Conservation (phyloP, 805 yeast species). For the Phaffomyces opuntiae region DNA sequence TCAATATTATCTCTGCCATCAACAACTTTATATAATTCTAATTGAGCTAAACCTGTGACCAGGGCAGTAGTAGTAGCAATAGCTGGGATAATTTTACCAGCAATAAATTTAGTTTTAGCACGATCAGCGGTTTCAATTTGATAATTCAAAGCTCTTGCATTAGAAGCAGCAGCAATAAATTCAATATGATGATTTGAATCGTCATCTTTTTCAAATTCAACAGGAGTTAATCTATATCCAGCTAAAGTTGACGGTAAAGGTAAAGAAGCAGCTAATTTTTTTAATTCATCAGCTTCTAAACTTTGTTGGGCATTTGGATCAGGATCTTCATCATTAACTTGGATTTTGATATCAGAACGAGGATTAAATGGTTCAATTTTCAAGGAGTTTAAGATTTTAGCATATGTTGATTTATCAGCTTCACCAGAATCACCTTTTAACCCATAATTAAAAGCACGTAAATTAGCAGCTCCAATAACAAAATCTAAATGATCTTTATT, state of each 20-base stretch:
- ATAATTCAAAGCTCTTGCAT: constrained; percentile 90
- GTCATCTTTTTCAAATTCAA: constrained; percentile 96
- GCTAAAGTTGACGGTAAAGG: constrained; percentile 88
- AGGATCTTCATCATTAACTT: constrained; percentile 80
- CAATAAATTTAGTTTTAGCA: constrained; percentile 90
- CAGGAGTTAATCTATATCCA: constrained; percentile 82
- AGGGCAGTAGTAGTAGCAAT: constrained; percentile 98
- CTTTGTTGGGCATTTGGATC: constrained; percentile 61
- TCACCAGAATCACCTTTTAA: constrained; percentile 64
- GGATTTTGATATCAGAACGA: constrained; percentile 67
- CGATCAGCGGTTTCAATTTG: constrained; percentile 83
- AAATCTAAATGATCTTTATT: constrained; percentile 77
- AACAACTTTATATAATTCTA: constrained; percentile 87
- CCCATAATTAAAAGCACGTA: constrained; percentile 87
- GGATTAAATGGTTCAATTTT: constrained; percentile 67
- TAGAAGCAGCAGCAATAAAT: constrained; percentile 92
- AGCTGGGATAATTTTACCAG: constrained; percentile 98
- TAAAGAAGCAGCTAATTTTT: constrained; percentile 62
- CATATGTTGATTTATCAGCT: constrained; percentile 41
- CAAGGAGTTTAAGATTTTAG: constrained; percentile 43
- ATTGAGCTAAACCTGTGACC: constrained; percentile 89
- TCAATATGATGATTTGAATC: constrained; percentile 95
- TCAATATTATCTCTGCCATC: constrained; percentile 71
- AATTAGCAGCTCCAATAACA: constrained; percentile 81
- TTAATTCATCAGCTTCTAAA: constrained; percentile 58